Conservation (phyloP, 176 grass and related monocot species). For the Hsuehochloa calcarea region DNA sequence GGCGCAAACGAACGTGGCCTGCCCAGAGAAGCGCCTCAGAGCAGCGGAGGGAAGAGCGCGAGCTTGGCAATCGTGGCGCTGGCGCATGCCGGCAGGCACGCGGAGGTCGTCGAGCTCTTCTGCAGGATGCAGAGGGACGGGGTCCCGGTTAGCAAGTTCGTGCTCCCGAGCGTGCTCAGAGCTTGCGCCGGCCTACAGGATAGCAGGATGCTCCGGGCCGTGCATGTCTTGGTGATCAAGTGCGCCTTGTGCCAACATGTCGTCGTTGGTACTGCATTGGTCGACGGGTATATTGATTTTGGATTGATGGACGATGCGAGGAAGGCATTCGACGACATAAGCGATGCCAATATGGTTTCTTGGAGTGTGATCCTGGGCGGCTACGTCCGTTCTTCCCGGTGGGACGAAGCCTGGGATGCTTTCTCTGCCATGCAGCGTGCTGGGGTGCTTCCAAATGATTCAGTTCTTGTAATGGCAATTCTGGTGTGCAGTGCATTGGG, state of each 20-base stretch:
- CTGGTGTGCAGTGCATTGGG: slow-evolving; percentile 38
- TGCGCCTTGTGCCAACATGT: slow-evolving; percentile 39
- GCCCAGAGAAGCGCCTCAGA: not conserved
- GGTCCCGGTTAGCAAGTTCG: slow-evolving; percentile 27
- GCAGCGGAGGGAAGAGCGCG: slow-evolving; percentile 26
- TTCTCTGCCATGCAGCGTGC: slow-evolving; percentile 32
- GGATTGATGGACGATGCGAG: slow-evolving; percentile 31
- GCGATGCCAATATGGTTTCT: slow-evolving; percentile 40
- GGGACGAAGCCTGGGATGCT: slow-evolving; percentile 44
- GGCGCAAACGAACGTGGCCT: not conserved
- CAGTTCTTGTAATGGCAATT: slow-evolving; percentile 48
- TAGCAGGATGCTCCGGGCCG: slow-evolving; percentile 25
- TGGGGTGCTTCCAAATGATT: slow-evolving; percentile 36
- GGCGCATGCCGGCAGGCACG: slow-evolving; percentile 35
- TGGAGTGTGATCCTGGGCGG: slow-evolving; percentile 53
- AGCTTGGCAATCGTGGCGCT: slow-evolving; percentile 47
- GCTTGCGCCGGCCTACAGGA: slow-evolving; percentile 29
- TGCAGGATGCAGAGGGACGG: slow-evolving; percentile 35
- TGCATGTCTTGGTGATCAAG: slow-evolving; percentile 47
- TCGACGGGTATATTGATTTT: slow-evolving; percentile 24
- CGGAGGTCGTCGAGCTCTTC: slow-evolving; percentile 47
- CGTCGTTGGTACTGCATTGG: slow-evolving; percentile 44
- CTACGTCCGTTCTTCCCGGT: slow-evolving; percentile 36
- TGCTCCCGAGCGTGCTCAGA: slow-evolving; percentile 56
- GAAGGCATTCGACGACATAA: slow-evolving; percentile 35